Percentiles rank a stretch among this genome's conserved stretches.
phyloP scores from a whole-genome alignment of 768 basidiomycete genomes.

The Amanita inopinata region DNA sequence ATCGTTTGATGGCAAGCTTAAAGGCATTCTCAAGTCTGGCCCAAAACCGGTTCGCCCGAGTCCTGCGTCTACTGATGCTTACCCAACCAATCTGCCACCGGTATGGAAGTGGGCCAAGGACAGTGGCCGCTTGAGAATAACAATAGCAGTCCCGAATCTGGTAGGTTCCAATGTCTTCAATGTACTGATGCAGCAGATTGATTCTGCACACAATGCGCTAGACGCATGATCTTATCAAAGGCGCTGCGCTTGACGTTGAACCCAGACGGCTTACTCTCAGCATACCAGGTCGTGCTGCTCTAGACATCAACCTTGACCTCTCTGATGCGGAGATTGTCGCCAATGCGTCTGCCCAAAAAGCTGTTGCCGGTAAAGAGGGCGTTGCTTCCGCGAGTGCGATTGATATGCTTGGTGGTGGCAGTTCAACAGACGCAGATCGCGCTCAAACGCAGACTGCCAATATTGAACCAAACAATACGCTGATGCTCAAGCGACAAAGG shows the following conservation, averaged over 20 bases:
- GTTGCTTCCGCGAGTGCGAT: background rate
- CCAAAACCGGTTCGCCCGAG: background rate
- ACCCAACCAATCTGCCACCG: background rate
- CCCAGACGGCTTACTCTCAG: conserved; percentile 44
- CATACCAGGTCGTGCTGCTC: conserved; percentile 34
- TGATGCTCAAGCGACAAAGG: conserved; percentile 48
- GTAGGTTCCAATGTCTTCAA: conserved; percentile 30
- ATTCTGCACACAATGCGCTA: conserved; percentile 15
- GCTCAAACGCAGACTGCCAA: conserved; percentile 4
- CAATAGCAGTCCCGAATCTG: conserved; percentile 43
- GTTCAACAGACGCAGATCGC: background rate
- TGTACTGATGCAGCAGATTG: background rate
- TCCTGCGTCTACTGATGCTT: too few species aligned
- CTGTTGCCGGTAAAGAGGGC: conserved; percentile 6
- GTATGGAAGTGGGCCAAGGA: conserved; percentile 47
- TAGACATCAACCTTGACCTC: conserved; percentile 51
- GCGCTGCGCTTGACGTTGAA: conserved; percentile 57
- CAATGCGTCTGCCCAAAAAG: conserved; percentile 13
- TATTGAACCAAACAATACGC: conserved; percentile 20
- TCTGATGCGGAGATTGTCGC: conserved; percentile 45
- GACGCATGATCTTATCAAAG: conserved; percentile 36
- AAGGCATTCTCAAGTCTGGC: conserved; percentile 35
- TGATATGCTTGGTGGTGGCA: background rate
- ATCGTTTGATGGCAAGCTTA: conserved; percentile 17
- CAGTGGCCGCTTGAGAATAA: conserved; percentile 34